Conservation (phyloP, 192 early-diverging fungal species). For the Coemansia sp. region DNA sequence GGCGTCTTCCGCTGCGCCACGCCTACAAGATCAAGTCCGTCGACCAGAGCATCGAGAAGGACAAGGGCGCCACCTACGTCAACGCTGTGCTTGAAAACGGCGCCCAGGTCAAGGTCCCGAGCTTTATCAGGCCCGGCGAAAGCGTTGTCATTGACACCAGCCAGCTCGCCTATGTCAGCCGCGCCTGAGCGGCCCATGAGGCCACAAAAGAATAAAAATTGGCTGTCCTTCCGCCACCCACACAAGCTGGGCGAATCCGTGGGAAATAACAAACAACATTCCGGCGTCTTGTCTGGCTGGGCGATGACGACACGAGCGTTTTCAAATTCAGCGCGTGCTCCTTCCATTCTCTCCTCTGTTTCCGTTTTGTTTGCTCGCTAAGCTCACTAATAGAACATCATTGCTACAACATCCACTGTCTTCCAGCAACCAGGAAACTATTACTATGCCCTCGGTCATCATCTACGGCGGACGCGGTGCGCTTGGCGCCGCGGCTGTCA, state of each 20-base stretch:
- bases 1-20: constrained; percentile 62
- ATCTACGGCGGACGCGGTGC: constrained; percentile 91
- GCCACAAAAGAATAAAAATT: not conserved
- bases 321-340: no score
- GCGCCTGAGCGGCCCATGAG: constrained; percentile 39
- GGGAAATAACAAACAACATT: no score
- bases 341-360: not conserved
- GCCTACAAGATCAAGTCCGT: constrained; percentile 61
- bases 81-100: constrained; percentile 67
- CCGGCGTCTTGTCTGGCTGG: no score
- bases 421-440: constrained; percentile 3
- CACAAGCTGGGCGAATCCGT: no score
- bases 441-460: constrained; percentile 62
- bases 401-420: not conserved
- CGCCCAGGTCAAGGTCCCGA: constrained; percentile 70
- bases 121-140: constrained; percentile 81
- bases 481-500: constrained; percentile 78
- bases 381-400: no score
- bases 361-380: not conserved
- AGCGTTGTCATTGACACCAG: constrained; percentile 70
- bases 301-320: no score
- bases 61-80: constrained; percentile 72
- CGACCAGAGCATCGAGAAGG: constrained; percentile 54
- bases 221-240: no score
- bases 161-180: constrained; percentile 62